phyloP scores from a whole-genome alignment of 164 flowering plant species.

The Malania oleifera region DNA sequence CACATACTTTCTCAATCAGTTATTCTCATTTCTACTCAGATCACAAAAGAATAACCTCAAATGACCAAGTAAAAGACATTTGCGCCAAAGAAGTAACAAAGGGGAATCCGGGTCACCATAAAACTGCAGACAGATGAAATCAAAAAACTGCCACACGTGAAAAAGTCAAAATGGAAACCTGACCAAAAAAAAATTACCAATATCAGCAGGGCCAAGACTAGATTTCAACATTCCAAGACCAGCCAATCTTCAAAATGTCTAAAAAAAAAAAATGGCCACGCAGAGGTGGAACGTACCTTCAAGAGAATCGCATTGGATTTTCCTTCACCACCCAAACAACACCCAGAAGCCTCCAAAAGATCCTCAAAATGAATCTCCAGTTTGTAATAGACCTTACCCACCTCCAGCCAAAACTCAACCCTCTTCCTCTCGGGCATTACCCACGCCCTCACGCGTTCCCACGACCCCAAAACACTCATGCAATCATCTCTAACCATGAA shows the following conservation, averaged over 20 bases:
- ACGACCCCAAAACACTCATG: conserved; percentile 50
- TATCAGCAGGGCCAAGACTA: too few species aligned
- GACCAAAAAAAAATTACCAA: too few species aligned
- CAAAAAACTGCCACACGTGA: too few species aligned
- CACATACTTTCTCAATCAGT: too few species aligned
- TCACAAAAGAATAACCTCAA: too few species aligned
- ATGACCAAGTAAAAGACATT: too few species aligned
- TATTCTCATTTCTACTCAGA: too few species aligned
- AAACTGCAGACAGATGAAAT: too few species aligned
- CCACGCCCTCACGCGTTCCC: conserved; percentile 55
- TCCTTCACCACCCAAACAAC: conserved; percentile 29
- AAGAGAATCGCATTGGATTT: conserved; percentile 52
- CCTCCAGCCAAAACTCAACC: conserved; percentile 56
- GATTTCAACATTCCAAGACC: too few species aligned
- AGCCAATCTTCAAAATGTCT: background rate
- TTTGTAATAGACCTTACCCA: conserved; percentile 38
- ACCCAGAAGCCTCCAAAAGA: conserved; percentile 44
- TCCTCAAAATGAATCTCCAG: conserved; percentile 60
- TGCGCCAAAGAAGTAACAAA: too few species aligned
- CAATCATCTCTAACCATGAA: conserved; percentile 30
- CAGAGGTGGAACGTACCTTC: conserved; percentile 39
- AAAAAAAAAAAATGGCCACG: background rate
- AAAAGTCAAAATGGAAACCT: too few species aligned
- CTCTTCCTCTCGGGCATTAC: conserved; percentile 71
- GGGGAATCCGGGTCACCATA: too few species aligned